phyloP scores from a whole-genome alignment of 2,329 filamentous ascomycete species.

The Claviceps cyperi region DNA sequence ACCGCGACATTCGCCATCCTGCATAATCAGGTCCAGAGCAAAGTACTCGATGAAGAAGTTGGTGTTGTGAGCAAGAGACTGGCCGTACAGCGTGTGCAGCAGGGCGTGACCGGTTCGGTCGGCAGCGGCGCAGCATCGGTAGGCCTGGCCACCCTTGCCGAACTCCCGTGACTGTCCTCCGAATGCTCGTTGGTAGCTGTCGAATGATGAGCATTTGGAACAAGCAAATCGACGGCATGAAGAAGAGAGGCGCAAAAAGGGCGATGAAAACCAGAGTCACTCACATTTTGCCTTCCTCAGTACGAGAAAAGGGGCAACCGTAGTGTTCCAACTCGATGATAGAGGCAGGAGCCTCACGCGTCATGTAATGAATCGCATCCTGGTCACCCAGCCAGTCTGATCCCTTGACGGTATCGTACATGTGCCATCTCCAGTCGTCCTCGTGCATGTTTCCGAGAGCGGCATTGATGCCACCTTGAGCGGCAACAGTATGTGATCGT shows the following conservation, averaged over 20 bases:
- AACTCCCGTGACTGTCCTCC: constrained; percentile 92
- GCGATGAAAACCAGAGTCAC: constrained; percentile 13
- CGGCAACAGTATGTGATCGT: constrained; percentile 70
- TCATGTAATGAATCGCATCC: constrained; percentile 98
- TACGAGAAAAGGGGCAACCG: constrained; percentile 91
- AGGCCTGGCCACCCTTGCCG: constrained; percentile 95
- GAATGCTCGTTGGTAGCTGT: constrained; percentile 89
- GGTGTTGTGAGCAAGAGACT: constrained; percentile 92
- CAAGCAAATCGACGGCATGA: not conserved
- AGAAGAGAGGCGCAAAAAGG: not conserved
- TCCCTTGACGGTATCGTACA: constrained; percentile 98
- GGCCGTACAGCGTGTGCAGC: constrained; percentile 94
- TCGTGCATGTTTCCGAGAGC: constrained; percentile 92
- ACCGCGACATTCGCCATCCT: constrained; percentile 91
- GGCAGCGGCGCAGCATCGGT: constrained; percentile 90
- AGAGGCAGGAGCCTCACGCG: constrained; percentile 77
- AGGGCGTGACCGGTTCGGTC: constrained; percentile 96
- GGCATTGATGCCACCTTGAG: constrained; percentile 75
- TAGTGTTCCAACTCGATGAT: constrained; percentile 96
- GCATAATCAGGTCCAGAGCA: constrained; percentile 92
- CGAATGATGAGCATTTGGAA: not conserved
- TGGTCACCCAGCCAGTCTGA: constrained; percentile 96
- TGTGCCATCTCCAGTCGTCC: constrained; percentile 98
- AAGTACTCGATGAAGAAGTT: constrained; percentile 99
- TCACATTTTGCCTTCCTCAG: constrained; percentile 88